A percentile compares a stretch with the other conserved stretches of the same genome.
phyloP scores from a whole-genome alignment of 257 asterid genomes.

The Solanum neorickii region DNA sequence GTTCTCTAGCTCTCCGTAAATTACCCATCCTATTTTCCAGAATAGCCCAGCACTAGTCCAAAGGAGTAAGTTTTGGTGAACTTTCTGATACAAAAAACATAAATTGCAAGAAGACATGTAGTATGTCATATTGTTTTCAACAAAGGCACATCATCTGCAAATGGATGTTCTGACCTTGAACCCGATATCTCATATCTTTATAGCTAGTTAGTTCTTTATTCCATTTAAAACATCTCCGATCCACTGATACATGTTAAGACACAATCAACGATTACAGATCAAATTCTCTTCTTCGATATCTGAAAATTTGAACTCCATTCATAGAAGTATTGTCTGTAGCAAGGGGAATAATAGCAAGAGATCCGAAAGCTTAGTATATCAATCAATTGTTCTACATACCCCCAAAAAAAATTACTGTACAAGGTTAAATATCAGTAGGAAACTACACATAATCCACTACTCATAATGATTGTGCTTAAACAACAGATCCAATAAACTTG shows the following conservation, averaged over 20 bases:
- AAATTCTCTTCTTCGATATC: too few relatives aligned
- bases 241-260: too few relatives aligned
- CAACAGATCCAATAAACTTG: neutral
- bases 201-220: too few relatives aligned
- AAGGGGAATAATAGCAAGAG: too few relatives aligned
- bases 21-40: slow-evolving; percentile 84
- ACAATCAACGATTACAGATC: too few relatives aligned
- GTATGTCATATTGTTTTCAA: neutral
- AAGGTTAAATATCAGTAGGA: too few relatives aligned
- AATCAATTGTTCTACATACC: too few relatives aligned
- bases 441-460: neutral
- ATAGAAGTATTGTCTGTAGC: too few relatives aligned
- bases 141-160: neutral
- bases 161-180: neutral
- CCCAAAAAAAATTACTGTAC: too few relatives aligned
- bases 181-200: neutral
- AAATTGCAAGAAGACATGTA: neutral
- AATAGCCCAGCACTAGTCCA: slow-evolving; percentile 89
- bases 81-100: slow-evolving; percentile 2
- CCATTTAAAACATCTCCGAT: too few relatives aligned
- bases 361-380: too few relatives aligned
- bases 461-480: neutral
- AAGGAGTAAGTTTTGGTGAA: slow-evolving; percentile 7
- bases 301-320: too few relatives aligned
- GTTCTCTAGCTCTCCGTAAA: slow-evolving; percentile 64